Base-by-base conservation (phyloP, 208 protist genomes). In the Blechomonas ayalai region DNA sequence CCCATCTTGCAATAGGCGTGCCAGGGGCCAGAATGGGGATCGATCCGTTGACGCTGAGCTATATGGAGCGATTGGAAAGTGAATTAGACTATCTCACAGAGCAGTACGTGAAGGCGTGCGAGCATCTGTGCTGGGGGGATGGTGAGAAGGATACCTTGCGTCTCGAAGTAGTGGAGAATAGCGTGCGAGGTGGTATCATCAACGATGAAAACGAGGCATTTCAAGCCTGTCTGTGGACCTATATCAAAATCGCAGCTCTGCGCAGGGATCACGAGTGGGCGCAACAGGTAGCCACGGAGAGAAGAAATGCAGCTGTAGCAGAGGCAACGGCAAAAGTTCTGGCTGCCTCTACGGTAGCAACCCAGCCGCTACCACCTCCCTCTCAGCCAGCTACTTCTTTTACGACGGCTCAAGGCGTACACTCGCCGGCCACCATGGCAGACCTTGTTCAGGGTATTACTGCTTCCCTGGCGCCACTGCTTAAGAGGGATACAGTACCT, bases 31-130 rank as follows among this genome's bases (percentile, higher is more conserved):
- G n/a, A n/a, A n/a, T n/a, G n/a, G n/a, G n/a, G n/a, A n/a, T n/a
- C 5, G 51, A 53, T 12, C 36, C 18, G 1, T 42, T 48, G 7
- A 7, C 29, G 20, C 22, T 20, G 1, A 39, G 49, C 10, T 73
- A 73, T 29, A 64, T 73, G 41, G 46, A 54, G 28, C 27, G 26
- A n/a, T 47, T 73, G 25, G 66, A 73, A 41, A 16, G 29, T 22
- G 66, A 73, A 40, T 48, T 73, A 7, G 13, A 2, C n/a, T 24
- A 36, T 5, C 44, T 67, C 15, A 57, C 58, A 13, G 50, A 41
- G 35, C 66, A 73, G 47, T 52, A 59, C 25, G 48, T 49, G 13
- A 23, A 34, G 12, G 48, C 53, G 0, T 61, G 47, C 26, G 24
- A 31, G 28, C 20, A 62, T 8, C 41, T 73, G 5, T 56, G 46